Evolutionary conservation across 495 filamentous ascomycete genomes (phyloP), one percentile per base, ranked within the genome.

Genomic region (Chaetomium cochliodes): DNA sequence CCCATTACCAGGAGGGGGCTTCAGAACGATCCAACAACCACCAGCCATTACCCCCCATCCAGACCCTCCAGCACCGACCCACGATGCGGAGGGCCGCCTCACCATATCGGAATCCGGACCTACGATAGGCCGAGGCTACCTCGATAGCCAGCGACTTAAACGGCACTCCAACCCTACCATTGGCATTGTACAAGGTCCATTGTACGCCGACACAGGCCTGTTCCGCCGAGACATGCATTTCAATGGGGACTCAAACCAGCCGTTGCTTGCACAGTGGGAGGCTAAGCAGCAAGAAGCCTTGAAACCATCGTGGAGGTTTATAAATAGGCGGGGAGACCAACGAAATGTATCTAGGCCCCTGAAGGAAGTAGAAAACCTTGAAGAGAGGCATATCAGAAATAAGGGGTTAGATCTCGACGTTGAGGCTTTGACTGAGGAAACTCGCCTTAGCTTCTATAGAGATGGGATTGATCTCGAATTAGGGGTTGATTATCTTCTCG

Each of bases 121-220:
- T 2, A 13, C 41, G 0, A 58, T 64, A 2, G 76, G 70, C 8
- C 66, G 64, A 0, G 52, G 65, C 0, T 79, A 75, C 51, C 57
- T 84, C 0, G 26, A 56, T 1, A 68, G 62, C 22, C 58, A 58
- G 0, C 76, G 77, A 52, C 69, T 84, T 0, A 50, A 59, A 2
- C 57, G 69, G 0, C 72, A 77, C 30, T 69, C 68, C 0, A 60
- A 81, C 51, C 76, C 67, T 1, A 76, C 70, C 0, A 68, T 82
- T 22, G 82, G 81, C 22, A 78, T 69, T 5, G 70, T 83, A 3
- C 77, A 85, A 50, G 82, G 82, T 0, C 74, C 74, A 0, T 72
- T 73, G 13, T 85, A 84, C 53, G 47, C 66, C 0, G 70, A 74
- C 13, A 78, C 76, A 0, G 68, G 69, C 9, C 68, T 80, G 3